phyloP scores from a whole-genome alignment of 1,284 basidiomycete genomes.

The Ustilago loliicola region DNA sequence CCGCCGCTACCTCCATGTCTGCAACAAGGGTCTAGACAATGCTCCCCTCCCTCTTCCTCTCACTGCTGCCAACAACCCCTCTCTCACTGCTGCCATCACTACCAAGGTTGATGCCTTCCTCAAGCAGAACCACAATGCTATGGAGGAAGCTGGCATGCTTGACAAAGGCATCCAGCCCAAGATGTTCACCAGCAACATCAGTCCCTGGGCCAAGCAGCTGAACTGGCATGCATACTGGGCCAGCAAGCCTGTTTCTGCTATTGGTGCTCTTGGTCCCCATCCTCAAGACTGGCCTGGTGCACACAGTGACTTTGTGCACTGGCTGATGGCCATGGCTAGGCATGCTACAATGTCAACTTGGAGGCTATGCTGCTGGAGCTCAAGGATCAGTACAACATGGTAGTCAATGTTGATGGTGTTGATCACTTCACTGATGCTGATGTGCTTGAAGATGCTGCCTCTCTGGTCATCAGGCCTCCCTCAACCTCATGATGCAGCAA shows the following conservation, averaged over 20 bases:
- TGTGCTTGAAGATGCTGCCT: too few relatives aligned
- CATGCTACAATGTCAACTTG: too few relatives aligned
- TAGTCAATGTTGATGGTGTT: too few relatives aligned
- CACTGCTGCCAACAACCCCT: conserved; percentile 1
- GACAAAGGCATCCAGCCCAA: conserved; percentile 1
- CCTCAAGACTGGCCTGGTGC: background rate
- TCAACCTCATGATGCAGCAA: too few relatives aligned
- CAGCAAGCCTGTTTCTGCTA: background rate
- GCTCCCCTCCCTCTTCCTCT: background rate
- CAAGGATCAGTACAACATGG: too few relatives aligned
- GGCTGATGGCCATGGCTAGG: background rate
- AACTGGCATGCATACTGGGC: conserved; percentile 9
- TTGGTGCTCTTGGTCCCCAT: background rate
- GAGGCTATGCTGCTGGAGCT: too few relatives aligned
- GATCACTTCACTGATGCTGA: too few relatives aligned
- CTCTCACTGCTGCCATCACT: background rate
- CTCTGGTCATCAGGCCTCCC: too few relatives aligned
- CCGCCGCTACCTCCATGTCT: conserved; percentile 7
- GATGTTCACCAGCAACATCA: conserved; percentile 7
- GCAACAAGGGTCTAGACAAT: background rate
- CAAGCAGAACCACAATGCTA: background rate
- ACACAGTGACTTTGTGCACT: background rate
- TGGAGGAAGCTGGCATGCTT: background rate
- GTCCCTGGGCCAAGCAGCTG: conserved; percentile 1
- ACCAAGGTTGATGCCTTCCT: conserved; percentile 1